A percentile compares a stretch with the other conserved stretches of the same genome.
Evolutionary conservation across 1,284 basidiomycete genomes (phyloP).

Genomic region (Porodaedalea pini): DNA sequence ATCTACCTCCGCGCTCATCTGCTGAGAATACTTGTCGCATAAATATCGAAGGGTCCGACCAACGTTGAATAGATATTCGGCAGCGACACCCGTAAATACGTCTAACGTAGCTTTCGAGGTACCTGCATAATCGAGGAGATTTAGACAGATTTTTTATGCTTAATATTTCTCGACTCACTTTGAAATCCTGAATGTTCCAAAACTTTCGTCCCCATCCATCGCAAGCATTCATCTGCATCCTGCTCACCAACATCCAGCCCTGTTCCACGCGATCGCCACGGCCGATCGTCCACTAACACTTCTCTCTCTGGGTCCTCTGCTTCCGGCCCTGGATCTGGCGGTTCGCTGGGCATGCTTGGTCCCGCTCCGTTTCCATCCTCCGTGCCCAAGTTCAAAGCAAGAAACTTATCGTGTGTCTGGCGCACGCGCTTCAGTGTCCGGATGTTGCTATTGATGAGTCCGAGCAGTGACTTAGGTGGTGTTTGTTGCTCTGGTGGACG

Average conservation of each 20-base stretch:
- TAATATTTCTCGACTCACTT: constrained; percentile 48
- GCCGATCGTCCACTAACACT: constrained; percentile 46
- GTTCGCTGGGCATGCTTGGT: neutral
- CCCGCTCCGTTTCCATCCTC: constrained; percentile 4
- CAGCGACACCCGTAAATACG: constrained; percentile 74
- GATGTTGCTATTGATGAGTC: constrained; percentile 71
- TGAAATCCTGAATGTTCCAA: constrained; percentile 89
- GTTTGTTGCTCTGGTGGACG: constrained; percentile 34
- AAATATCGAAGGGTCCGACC: constrained; percentile 83
- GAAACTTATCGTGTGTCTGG: constrained; percentile 65
- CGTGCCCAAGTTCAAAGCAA: constrained; percentile 44
- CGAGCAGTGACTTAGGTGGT: constrained; percentile 43
- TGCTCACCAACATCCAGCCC: constrained; percentile 46
- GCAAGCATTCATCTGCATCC: constrained; percentile 57
- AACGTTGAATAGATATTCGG: constrained; percentile 82
- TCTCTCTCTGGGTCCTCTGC: constrained; percentile 47
- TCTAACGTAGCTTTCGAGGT: constrained; percentile 70
- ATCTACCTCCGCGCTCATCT: constrained; percentile 79
- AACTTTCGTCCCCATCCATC: constrained; percentile 70
- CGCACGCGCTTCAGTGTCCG: constrained; percentile 66
- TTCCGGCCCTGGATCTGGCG: constrained; percentile 16
- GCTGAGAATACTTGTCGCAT: constrained; percentile 73
- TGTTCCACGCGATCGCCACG: constrained; percentile 43
- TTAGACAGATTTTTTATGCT: neutral
- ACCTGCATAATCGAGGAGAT: constrained; percentile 37